Percentiles rank a stretch among this genome's conserved stretches.
Evolutionary conservation across 306 rosid species (phyloP).

Genomic region (Mucuna pruriens): DNA sequence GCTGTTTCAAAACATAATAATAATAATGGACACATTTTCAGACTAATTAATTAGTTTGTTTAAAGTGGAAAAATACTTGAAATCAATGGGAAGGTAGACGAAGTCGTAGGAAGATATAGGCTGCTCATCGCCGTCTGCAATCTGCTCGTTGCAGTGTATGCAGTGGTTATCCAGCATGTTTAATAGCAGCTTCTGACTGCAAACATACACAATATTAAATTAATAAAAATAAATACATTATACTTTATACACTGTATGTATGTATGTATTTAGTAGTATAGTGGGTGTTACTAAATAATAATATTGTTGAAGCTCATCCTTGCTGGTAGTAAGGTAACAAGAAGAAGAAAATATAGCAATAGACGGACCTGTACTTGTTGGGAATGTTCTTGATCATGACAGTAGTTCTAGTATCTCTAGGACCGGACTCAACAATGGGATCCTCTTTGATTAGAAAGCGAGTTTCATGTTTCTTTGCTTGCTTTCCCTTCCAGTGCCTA

Average conservation of each 20-base stretch:
- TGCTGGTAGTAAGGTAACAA: too few species aligned
- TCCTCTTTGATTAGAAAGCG: constrained; percentile 72
- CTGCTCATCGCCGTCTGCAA: constrained; percentile 54
- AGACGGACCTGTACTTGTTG: constrained; percentile 86
- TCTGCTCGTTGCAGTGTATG: constrained; percentile 82
- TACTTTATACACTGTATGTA: too few species aligned
- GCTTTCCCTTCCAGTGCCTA: constrained; percentile 67
- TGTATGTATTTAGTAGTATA: too few species aligned
- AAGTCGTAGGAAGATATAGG: constrained; percentile 87
- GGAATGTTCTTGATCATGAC: constrained; percentile 98
- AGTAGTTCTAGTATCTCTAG: constrained; percentile 77
- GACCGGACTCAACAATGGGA: constrained; percentile 48
- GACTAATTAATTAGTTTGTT: neutral
- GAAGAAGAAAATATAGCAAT: too few species aligned
- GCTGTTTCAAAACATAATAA: constrained; percentile 43
- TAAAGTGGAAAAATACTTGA: constrained; percentile 51
- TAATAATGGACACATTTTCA: neutral
- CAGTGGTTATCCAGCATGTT: constrained; percentile 98
- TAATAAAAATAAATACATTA: neutral
- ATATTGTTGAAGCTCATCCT: too few species aligned
- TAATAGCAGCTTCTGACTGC: constrained; percentile 84
- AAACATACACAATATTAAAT: neutral
- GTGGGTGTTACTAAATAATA: too few species aligned
- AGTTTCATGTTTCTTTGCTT: constrained; percentile 58
- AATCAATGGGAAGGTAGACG: constrained; percentile 95